Conservation (phyloP, 1,284 basidiomycete genomes). For the Cryptococcus wingfieldii region DNA sequence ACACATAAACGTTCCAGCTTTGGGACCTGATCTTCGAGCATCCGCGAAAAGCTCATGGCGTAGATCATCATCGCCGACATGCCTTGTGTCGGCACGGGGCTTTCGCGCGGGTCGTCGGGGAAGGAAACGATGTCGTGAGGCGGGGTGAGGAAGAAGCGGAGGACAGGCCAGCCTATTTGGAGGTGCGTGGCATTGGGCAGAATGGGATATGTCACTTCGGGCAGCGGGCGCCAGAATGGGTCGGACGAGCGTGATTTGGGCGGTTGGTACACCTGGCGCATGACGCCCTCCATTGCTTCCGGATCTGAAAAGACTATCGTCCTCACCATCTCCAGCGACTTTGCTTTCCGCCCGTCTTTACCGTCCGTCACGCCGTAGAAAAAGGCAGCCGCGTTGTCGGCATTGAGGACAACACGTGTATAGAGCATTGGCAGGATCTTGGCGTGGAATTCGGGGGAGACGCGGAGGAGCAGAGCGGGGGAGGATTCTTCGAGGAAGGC, state of each 20-base stretch:
- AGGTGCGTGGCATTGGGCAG: slow-evolving; percentile 5
- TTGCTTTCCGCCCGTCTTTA: not conserved
- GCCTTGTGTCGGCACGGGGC: not conserved
- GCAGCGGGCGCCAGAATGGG: slow-evolving; percentile 1
- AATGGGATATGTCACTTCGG: not conserved
- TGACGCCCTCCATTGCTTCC: slow-evolving; percentile 4
- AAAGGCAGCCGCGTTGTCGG: not conserved
- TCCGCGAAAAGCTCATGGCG: not conserved
- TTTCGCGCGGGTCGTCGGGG: not conserved
- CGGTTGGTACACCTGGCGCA: slow-evolving; percentile 5
- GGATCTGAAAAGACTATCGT: slow-evolving; percentile 2
- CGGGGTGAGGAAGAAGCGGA: slow-evolving; percentile 5
- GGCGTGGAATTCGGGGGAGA: not conserved
- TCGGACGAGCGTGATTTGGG: slow-evolving; percentile 1
- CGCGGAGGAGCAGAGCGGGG: not conserved
- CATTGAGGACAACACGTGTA: not conserved
- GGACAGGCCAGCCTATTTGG: slow-evolving; percentile 1
- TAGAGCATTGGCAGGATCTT: slow-evolving; percentile 2
- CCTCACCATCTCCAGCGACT: not conserved
- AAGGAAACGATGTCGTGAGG: not conserved
- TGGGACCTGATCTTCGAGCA: not conserved
- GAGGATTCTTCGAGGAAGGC: slow-evolving; percentile 4
- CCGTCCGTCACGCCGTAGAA: slow-evolving; percentile 9
- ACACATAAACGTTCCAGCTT: not conserved
- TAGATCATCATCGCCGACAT: slow-evolving; percentile 1